Evolutionary conservation across 2,329 filamentous ascomycete genomes (phyloP).

Genomic region (Zymoseptoria tritici): DNA sequence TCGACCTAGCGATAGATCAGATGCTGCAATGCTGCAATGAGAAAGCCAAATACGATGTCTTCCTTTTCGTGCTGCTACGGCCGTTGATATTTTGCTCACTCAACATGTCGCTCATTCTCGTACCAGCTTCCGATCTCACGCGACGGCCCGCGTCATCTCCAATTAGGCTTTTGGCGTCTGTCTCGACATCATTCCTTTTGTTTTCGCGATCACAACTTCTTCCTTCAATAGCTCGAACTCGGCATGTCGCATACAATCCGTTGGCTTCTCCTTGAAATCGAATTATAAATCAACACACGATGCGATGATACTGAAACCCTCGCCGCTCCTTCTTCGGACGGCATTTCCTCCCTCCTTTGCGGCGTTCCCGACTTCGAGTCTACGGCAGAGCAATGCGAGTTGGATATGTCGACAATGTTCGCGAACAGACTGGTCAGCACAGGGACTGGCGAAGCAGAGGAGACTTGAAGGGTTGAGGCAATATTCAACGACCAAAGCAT

Average conservation of each 20-base stretch:
- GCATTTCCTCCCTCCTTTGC: not conserved
- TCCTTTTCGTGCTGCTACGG: too few relatives aligned
- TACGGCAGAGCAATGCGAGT: not conserved
- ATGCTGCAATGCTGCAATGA: not conserved
- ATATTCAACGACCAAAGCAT: not conserved
- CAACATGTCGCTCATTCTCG: too few relatives aligned
- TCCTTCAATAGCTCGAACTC: not conserved
- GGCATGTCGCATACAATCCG: not conserved
- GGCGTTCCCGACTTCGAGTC: not conserved
- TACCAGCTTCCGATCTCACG: not conserved
- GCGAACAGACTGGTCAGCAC: not conserved
- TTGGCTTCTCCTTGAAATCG: not conserved
- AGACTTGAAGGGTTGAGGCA: not conserved
- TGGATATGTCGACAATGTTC: constrained; percentile 23
- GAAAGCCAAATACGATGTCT: not conserved
- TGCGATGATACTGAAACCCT: constrained; percentile 20
- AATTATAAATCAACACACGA: constrained; percentile 6
- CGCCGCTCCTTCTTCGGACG: constrained; percentile 8
- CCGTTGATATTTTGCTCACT: too few relatives aligned
- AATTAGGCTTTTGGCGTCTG: not conserved
- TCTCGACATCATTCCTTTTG: not conserved
- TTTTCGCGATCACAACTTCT: not conserved
- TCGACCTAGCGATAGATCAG: not conserved
- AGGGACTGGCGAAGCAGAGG: not conserved
- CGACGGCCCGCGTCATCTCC: not conserved